phyloP scores from a whole-genome alignment of 768 basidiomycete genomes.

The Boletus bicolor region DNA sequence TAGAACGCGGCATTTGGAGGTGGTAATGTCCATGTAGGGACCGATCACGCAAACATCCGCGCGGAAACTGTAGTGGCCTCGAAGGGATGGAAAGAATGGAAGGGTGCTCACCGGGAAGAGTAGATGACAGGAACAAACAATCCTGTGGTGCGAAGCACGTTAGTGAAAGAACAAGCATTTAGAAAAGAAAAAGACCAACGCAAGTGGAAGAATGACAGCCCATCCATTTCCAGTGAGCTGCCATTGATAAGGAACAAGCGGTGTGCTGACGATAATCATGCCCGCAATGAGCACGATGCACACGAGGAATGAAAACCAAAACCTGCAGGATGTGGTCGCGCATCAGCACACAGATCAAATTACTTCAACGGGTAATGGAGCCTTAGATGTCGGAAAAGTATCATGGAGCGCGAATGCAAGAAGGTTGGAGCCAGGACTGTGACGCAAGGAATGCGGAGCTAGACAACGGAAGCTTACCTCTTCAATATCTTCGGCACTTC shows the following conservation, averaged over 20 bases:
- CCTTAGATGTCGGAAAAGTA: background rate
- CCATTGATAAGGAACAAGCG: slow-evolving; percentile 64
- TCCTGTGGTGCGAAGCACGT: slow-evolving; percentile 33
- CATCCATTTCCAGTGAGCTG: slow-evolving; percentile 55
- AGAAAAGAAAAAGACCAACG: slow-evolving; percentile 40
- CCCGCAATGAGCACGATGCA: slow-evolving; percentile 49
- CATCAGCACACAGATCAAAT: slow-evolving; percentile 15
- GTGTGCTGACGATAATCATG: slow-evolving; percentile 56
- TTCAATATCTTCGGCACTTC: slow-evolving; percentile 82
- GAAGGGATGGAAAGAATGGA: slow-evolving; percentile 6
- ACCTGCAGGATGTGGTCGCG: slow-evolving; percentile 19
- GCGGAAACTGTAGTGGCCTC: background rate
- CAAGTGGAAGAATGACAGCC: slow-evolving; percentile 76
- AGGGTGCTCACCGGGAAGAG: slow-evolving; percentile 66
- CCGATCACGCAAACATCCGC: slow-evolving; percentile 1
- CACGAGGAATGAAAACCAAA: slow-evolving; percentile 42
- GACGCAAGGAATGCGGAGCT: background rate
- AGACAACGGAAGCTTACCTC: slow-evolving; percentile 19
- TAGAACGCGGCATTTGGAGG: slow-evolving; percentile 1
- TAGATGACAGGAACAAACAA: slow-evolving; percentile 64
- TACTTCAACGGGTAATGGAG: slow-evolving; percentile 3
- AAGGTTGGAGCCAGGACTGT: background rate
- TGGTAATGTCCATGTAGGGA: slow-evolving; percentile 25
- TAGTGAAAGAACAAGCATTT: background rate
- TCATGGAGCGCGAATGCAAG: background rate